phyloP scores from a whole-genome alignment of 495 filamentous ascomycete genomes.

The Penicillium canariense region DNA sequence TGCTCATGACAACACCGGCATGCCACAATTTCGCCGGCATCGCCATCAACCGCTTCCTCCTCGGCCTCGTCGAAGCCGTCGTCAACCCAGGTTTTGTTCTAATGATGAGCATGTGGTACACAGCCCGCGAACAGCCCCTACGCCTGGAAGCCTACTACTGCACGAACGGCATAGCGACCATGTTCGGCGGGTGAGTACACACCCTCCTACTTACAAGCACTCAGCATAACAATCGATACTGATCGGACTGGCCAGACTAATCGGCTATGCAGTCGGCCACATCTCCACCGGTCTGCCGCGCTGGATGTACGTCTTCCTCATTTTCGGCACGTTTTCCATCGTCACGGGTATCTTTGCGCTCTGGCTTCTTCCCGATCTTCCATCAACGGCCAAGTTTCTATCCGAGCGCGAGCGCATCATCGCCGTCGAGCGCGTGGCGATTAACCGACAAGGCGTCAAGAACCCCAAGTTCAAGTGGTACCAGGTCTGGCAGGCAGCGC shows the following conservation, averaged over 20 bases:
- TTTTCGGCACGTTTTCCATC: conserved; percentile 42
- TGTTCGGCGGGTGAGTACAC: conserved; percentile 47
- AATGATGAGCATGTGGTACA: conserved; percentile 59
- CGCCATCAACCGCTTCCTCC: conserved; percentile 46
- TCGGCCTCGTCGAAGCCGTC: conserved; percentile 53
- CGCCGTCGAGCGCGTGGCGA: conserved; percentile 43
- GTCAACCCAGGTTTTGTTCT: conserved; percentile 58
- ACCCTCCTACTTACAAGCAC: background rate
- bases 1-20: conserved; percentile 41
- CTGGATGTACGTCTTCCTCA: conserved; percentile 53
- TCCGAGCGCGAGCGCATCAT: conserved; percentile 38
- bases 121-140: conserved; percentile 51
- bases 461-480: conserved; percentile 48
- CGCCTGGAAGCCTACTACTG: conserved; percentile 54
- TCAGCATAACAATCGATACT: background rate
- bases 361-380: conserved; percentile 43
- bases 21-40: conserved; percentile 45
- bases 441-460: conserved; percentile 47
- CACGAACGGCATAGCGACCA: conserved; percentile 55
- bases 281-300: conserved; percentile 39
- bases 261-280: conserved; percentile 55
- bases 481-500: conserved; percentile 46
- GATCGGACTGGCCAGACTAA: conserved; percentile 30
- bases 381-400: conserved; percentile 46
- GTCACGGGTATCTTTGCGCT: conserved; percentile 35